These are phyloP conservation scores for Ceratocystis huliohia DNA, from an alignment of 2,329 filamentous ascomycete species.

Conservation along the genomic window DNA sequence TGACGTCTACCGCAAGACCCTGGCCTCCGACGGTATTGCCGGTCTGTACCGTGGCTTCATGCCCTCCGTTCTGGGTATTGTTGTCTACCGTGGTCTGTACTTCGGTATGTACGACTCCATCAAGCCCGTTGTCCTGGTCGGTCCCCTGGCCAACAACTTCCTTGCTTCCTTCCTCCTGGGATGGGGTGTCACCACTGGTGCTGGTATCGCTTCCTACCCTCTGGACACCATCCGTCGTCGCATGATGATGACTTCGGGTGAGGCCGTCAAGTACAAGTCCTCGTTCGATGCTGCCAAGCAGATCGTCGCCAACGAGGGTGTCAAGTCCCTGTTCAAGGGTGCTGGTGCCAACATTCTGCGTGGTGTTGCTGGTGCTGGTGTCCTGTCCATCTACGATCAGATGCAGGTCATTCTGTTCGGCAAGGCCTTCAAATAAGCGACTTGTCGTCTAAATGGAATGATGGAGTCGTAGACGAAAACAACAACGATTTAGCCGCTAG, in stretches of 20 bases:
- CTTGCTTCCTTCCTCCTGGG: constrained; percentile 97
- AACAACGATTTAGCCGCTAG: not conserved
- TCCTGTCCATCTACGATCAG: constrained; percentile 99
- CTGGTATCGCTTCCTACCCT: constrained; percentile 99
- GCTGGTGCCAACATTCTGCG: constrained; percentile 99
- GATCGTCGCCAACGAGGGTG: constrained; percentile 95
- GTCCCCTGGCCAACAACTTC: constrained; percentile 93
- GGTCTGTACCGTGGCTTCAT: constrained; percentile 99
- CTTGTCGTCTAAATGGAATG: constrained; percentile 27
- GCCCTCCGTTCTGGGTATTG: constrained; percentile 96
- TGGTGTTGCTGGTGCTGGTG: constrained; percentile 99
- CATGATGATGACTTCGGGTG: constrained; percentile 98
- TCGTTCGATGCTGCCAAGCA: constrained; percentile 90
- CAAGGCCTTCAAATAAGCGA: constrained; percentile 84
- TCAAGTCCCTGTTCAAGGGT: constrained; percentile 99
- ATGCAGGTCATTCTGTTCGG: constrained; percentile 98
- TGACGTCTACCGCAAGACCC: constrained; percentile 99
- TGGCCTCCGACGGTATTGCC: constrained; percentile 94
- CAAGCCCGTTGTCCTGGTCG: constrained; percentile 95
- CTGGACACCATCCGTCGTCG: constrained; percentile 99
- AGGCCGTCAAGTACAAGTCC: constrained; percentile 99
- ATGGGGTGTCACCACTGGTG: constrained; percentile 99
- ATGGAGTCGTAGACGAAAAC: not conserved
- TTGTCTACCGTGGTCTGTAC: constrained; percentile 99
- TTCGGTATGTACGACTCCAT: constrained; percentile 99